These are phyloP conservation scores for Rubia yunnanensis DNA, from an alignment of 257 asterid genomes.

Conservation along the genomic window DNA sequence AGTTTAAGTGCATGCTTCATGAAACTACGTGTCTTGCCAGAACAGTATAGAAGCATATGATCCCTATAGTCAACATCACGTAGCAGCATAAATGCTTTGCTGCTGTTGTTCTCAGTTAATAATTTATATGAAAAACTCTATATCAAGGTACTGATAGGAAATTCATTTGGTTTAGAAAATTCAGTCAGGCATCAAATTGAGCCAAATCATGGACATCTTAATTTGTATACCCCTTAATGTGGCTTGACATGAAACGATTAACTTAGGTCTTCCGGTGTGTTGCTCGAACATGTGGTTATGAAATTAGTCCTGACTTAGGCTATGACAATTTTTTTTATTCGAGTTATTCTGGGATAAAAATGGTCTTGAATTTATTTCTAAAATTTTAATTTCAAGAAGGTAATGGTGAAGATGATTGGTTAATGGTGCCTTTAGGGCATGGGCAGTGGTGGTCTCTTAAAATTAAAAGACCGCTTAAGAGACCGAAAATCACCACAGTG, in stretches of 20 bases:
- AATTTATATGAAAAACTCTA: not conserved
- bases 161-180: not conserved
- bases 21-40: too few relatives aligned
- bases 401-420: too few relatives aligned
- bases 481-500: too few relatives aligned
- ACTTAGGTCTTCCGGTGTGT: constrained; percentile 80
- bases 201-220: not conserved
- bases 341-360: too few relatives aligned
- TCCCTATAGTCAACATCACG: not conserved
- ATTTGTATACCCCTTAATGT: not conserved
- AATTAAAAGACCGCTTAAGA: too few relatives aligned
- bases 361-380: too few relatives aligned
- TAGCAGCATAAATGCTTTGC: not conserved
- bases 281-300: constrained; percentile 81
- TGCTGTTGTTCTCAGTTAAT: not conserved
- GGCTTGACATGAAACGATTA: not conserved
- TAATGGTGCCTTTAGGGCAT: too few relatives aligned
- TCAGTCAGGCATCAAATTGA: not conserved
- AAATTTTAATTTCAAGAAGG: too few relatives aligned
- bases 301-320: too few relatives aligned
- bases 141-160: not conserved
- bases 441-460: too few relatives aligned
- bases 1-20: too few relatives aligned
- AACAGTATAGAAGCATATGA: not conserved
- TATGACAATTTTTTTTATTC: too few relatives aligned